phyloP scores from a whole-genome alignment of 2,329 filamentous ascomycete genomes.

The Apiospora sp. region DNA sequence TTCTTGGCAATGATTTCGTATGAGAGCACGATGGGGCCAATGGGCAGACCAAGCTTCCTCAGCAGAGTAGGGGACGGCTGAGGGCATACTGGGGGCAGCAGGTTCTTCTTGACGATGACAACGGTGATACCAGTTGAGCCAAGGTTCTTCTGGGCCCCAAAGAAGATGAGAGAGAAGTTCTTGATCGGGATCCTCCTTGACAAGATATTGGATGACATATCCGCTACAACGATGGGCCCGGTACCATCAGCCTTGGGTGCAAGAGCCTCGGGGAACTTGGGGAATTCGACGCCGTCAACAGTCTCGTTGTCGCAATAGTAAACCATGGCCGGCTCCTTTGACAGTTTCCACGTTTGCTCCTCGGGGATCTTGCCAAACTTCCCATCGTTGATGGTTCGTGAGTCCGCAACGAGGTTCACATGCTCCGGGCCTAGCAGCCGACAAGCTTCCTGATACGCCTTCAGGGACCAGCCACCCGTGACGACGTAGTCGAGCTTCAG shows the following conservation, averaged over 20 bases:
- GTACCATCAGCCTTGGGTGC: constrained; percentile 65
- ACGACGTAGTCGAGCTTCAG: constrained; percentile 89
- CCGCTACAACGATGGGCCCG: constrained; percentile 81
- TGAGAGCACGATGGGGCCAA: constrained; percentile 80
- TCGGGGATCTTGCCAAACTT: constrained; percentile 88
- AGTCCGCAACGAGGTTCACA: constrained; percentile 82
- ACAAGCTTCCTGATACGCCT: constrained; percentile 84
- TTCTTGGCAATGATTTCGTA: constrained; percentile 90
- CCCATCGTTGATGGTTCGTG: constrained; percentile 70
- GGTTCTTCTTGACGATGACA: constrained; percentile 80
- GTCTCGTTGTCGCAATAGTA: constrained; percentile 97
- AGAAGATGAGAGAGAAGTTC: constrained; percentile 88
- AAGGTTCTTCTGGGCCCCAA: constrained; percentile 94
- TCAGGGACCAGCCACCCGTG: constrained; percentile 89
- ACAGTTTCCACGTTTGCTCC: constrained; percentile 79
- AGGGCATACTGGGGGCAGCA: constrained; percentile 72
- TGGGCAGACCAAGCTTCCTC: constrained; percentile 76
- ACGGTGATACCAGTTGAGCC: constrained; percentile 88
- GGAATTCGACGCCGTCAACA: constrained; percentile 91
- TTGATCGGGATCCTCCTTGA: constrained; percentile 78
- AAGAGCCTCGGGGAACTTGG: constrained; percentile 70
- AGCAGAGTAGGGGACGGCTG: constrained; percentile 75
- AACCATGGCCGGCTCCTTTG: constrained; percentile 73
- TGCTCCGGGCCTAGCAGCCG: constrained; percentile 79
- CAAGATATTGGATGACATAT: constrained; percentile 96